phyloP scores from a whole-genome alignment of 495 filamentous ascomycete genomes.

The Aspergillus wentii region DNA sequence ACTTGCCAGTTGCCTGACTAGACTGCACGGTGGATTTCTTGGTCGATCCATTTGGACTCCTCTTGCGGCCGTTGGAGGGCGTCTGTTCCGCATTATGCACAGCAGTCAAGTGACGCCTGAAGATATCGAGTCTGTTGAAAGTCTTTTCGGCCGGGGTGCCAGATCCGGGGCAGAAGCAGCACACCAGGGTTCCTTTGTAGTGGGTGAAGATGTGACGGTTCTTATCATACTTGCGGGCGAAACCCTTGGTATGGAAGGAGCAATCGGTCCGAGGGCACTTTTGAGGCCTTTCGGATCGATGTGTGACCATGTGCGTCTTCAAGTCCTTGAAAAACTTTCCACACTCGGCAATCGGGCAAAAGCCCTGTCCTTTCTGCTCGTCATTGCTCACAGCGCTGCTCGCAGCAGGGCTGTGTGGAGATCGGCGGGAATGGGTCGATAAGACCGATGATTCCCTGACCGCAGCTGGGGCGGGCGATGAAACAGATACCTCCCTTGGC shows the following conservation, averaged over 20 bases:
- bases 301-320: constrained; percentile 94
- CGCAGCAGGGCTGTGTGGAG: constrained; percentile 48
- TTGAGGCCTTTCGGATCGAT: constrained; percentile 88
- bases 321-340: constrained; percentile 90
- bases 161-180: constrained; percentile 91
- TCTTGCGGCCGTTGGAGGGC: constrained; percentile 91
- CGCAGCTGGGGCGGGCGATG: no score
- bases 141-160: constrained; percentile 94
- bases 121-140: constrained; percentile 97
- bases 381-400: constrained; percentile 54
- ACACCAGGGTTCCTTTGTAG: constrained; percentile 99
- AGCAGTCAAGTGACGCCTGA: constrained; percentile 93
- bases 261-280: constrained; percentile 95
- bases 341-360: constrained; percentile 81
- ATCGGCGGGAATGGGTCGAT: constrained; percentile 52
- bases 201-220: constrained; percentile 97
- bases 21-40: constrained; percentile 58
- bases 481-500: constrained; percentile 18
- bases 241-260: constrained; percentile 93
- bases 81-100: constrained; percentile 95
- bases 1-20: constrained; percentile 82
- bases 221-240: constrained; percentile 97
- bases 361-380: constrained; percentile 59
- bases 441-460: constrained; percentile 54
- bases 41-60: constrained; percentile 48